A percentile compares a stretch with the other conserved stretches of the same genome.
These are phyloP conservation scores for Metschnikowia lunata DNA, from an alignment of 805 yeast genomes.

Conservation along the genomic window DNA sequence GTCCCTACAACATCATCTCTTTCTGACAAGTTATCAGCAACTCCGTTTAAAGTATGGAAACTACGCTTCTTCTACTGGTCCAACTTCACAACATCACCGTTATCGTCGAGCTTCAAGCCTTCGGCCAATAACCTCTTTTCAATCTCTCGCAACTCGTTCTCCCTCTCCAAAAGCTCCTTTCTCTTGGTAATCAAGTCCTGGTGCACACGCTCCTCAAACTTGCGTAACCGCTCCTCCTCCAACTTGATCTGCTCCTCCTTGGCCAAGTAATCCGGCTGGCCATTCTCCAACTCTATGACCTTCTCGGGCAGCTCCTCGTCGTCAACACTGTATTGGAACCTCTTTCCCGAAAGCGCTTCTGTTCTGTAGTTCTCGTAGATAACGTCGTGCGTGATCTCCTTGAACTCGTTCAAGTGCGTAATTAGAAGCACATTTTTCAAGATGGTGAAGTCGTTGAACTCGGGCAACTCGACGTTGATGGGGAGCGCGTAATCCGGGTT, in stretches of 20 bases:
- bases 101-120: conserved; percentile 40
- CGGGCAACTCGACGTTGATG: conserved; percentile 65
- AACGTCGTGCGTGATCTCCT: conserved; percentile 82
- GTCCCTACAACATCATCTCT: no score
- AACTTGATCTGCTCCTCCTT: conserved; percentile 87
- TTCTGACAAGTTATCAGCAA: no score
- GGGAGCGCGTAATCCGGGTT: conserved; percentile 47
- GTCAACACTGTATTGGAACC: conserved; percentile 35
- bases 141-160: conserved; percentile 77
- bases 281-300: conserved; percentile 7
- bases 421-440: conserved; percentile 75
- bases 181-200: conserved; percentile 77
- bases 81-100: conserved; percentile 17
- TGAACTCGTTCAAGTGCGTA: conserved; percentile 82
- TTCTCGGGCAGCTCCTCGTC: conserved; percentile 8
- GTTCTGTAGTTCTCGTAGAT: conserved; percentile 89
- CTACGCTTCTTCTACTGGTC: conserved; percentile 8
- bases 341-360: conserved; percentile 69
- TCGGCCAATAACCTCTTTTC: conserved; percentile 65
- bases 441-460: conserved; percentile 73
- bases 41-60: no score
- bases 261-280: conserved; percentile 36
- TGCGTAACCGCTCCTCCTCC: conserved; percentile 83
- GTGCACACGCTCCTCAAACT: conserved; percentile 86
- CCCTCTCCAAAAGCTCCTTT: conserved; percentile 78